A percentile compares a stretch with the other conserved stretches of the same genome.
phyloP scores from a whole-genome alignment of 2,329 filamentous ascomycete genomes.

The Fusarium coffeatum region DNA sequence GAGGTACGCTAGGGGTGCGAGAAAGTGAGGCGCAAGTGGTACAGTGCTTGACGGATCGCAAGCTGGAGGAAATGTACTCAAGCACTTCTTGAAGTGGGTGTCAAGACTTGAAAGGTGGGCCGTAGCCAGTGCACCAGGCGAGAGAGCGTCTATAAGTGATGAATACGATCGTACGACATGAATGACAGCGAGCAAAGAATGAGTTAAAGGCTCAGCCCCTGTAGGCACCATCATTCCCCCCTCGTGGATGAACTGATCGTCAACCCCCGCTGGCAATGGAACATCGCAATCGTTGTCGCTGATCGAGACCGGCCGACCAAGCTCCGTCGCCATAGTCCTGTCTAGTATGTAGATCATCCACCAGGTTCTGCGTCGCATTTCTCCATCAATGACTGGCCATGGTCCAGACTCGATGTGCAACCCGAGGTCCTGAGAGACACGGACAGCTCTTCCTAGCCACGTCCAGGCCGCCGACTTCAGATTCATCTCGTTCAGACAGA shows the following conservation, averaged over 20 bases:
- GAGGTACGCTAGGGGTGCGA: slow-evolving; percentile 81
- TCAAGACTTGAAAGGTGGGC: slow-evolving; percentile 83
- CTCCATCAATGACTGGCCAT: slow-evolving; percentile 80
- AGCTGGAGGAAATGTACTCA: slow-evolving; percentile 78
- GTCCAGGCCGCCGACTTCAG: slow-evolving; percentile 86
- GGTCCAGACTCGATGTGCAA: slow-evolving; percentile 80
- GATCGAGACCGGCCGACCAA: slow-evolving; percentile 84
- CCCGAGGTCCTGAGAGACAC: slow-evolving; percentile 85
- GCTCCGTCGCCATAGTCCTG: slow-evolving; percentile 81
- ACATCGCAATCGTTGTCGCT: slow-evolving; percentile 91
- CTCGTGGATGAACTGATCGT: slow-evolving; percentile 80
- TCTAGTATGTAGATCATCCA: slow-evolving; percentile 95
- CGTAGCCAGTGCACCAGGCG: slow-evolving; percentile 72
- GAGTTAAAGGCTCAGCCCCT: slow-evolving; percentile 68
- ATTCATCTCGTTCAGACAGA: slow-evolving; percentile 88
- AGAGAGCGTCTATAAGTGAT: slow-evolving; percentile 76
- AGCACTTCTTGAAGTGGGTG: slow-evolving; percentile 79
- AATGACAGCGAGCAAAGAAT: slow-evolving; percentile 81
- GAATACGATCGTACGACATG: slow-evolving; percentile 84
- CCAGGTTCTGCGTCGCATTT: slow-evolving; percentile 90
- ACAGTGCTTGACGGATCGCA: slow-evolving; percentile 76
- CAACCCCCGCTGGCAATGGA: slow-evolving; percentile 79
- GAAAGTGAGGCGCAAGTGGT: slow-evolving; percentile 76
- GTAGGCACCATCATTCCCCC: slow-evolving; percentile 65
- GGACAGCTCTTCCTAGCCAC: slow-evolving; percentile 84